Evolutionary conservation across 768 basidiomycete species (phyloP), one percentile per base, ranked within the genome.

Genomic region (Boletus fagicola): DNA sequence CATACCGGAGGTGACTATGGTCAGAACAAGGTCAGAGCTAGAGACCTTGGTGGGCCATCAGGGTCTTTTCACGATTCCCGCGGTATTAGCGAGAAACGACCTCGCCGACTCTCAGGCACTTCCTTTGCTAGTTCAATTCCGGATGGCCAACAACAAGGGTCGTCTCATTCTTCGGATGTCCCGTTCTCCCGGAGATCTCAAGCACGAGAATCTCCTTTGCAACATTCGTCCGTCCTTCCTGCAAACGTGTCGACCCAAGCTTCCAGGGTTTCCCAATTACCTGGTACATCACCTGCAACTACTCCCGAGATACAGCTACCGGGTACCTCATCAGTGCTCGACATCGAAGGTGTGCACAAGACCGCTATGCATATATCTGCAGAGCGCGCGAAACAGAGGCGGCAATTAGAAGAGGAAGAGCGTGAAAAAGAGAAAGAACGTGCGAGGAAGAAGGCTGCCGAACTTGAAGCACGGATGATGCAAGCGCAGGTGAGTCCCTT

Each of bases 341-440:
- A 85, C 54, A 65, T 89, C 31, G 88, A 92, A 50, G 83, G 83
- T 51, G 81, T 76, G n/a, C 80, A 82, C 56, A 88, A 89, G 68
- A 83, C 85, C 46, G 75, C 86, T 18, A 94, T 94, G 93, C 92
- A 92, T 58, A 81, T 72, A 53, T 90, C 90, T 7, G 93, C 93
- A 2, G 92, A 90, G 59, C 82, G 92, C 40, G 93, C 93, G 7
- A 87, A 84, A 65, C 81, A 87, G 59, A 78, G 93, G 53, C 77
- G 91, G 47, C 86, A 90, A 65, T 81, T 88, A 50, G 93, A 94
- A 63, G 94, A 95, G 68, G 87, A 85, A 59, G 87, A 90, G 62
- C 80, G 92, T 16, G 86, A 91, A 67, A 86, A 83, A 47, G 87
- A 88, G 70, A 83, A 83, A 62, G 92, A 94, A 64, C 79, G 93